Evolutionary conservation across 2,329 filamentous ascomycete species (phyloP).

Genomic region (Chrysoporthe cubensis): DNA sequence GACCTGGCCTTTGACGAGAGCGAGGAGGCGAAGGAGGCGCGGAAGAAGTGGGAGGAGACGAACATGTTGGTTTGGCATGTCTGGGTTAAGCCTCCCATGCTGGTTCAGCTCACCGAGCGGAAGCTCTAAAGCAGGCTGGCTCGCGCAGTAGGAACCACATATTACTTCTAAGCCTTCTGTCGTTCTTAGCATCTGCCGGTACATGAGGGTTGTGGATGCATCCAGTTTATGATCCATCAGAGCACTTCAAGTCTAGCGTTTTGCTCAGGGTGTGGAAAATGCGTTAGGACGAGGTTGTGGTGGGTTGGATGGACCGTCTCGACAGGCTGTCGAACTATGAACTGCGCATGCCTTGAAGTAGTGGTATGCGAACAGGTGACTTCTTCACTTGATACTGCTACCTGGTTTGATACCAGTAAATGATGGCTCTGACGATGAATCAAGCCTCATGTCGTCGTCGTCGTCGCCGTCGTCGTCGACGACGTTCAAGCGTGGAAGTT

Average conservation of each 20-base stretch:
- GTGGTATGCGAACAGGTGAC: too few relatives aligned
- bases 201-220: too few relatives aligned
- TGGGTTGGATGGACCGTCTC: background rate
- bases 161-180: too few relatives aligned
- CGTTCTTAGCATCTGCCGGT: too few relatives aligned
- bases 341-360: too few relatives aligned
- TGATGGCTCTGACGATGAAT: background rate
- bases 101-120: background rate
- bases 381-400: too few relatives aligned
- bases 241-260: background rate
- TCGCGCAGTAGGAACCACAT: too few relatives aligned
- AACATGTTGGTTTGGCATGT: background rate
- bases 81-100: background rate
- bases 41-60: background rate
- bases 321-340: too few relatives aligned
- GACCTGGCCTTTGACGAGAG: slow-evolving; percentile 38
- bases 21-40: background rate
- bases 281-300: background rate
- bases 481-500: background rate
- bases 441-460: background rate
- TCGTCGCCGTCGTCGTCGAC: too few relatives aligned
- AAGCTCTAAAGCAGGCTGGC: background rate
- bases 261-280: background rate
- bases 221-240: background rate
- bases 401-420: too few relatives aligned